Conservation (phyloP, 176 grass and related monocot species). For the Puya raimondii region DNA sequence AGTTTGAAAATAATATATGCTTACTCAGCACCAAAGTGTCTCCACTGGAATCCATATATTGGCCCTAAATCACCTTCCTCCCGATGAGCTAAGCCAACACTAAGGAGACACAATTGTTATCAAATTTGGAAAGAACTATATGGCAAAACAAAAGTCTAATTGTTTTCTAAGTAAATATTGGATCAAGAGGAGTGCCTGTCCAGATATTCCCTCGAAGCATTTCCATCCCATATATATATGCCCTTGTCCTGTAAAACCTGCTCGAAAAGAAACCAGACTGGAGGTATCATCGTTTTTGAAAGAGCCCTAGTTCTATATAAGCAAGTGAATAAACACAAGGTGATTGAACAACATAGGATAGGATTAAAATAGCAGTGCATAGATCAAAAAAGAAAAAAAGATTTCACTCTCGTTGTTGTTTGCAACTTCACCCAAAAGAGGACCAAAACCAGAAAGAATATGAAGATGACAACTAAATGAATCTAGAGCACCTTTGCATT, state of each 20-base stretch:
- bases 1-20: constrained; percentile 9
- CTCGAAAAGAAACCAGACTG: constrained; percentile 15
- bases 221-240: constrained; percentile 91
- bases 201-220: constrained; percentile 88
- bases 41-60: constrained; percentile 88
- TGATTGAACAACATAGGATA: background rate
- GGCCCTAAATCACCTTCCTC: constrained; percentile 82
- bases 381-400: background rate
- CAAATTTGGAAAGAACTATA: background rate
- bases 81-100: constrained; percentile 54
- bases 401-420: background rate
- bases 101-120: background rate
- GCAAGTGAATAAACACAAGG: background rate
- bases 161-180: background rate
- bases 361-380: background rate
- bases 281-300: background rate
- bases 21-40: constrained; percentile 85
- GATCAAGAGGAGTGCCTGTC: constrained; percentile 44
- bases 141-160: background rate
- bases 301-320: background rate
- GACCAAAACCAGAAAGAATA: background rate
- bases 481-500: constrained; percentile 49
- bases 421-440: background rate
- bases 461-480: constrained; percentile 6
- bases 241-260: constrained; percentile 76